These are phyloP conservation scores for Euphrasia confusa DNA, from an alignment of 257 asterid genomes.

Conservation along the genomic window DNA sequence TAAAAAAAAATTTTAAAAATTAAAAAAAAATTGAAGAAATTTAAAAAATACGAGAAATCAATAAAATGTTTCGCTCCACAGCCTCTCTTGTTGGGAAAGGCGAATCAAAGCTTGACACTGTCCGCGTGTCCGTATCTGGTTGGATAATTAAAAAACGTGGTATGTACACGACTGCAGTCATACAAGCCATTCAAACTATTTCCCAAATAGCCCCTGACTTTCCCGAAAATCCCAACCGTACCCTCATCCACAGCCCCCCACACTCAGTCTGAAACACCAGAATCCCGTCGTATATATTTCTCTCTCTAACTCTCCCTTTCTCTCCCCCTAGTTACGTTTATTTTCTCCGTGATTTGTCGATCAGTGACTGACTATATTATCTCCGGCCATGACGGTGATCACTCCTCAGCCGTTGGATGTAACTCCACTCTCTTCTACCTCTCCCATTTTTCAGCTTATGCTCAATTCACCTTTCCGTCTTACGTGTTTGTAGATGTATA, in stretches of 20 bases:
- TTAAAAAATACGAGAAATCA: background rate
- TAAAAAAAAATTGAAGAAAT: too few relatives aligned
- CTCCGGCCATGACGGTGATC: constrained; percentile 67
- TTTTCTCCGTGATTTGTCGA: constrained; percentile 37
- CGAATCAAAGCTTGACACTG: background rate
- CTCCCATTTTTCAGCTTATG: constrained; percentile 20
- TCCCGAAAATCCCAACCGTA: constrained; percentile 25
- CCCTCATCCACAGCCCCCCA: constrained; percentile 29
- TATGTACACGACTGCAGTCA: constrained; percentile 4
- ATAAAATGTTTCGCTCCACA: constrained; percentile 19
- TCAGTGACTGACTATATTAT: constrained; percentile 40
- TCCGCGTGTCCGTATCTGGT: background rate
- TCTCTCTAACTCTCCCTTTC: constrained; percentile 29
- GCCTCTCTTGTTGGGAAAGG: background rate
- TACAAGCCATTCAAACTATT: background rate
- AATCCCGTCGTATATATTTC: constrained; percentile 27
- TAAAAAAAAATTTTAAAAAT: too few relatives aligned
- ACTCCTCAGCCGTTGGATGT: constrained; percentile 85
- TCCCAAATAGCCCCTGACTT: constrained; percentile 19
- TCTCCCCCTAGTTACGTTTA: constrained; percentile 21
- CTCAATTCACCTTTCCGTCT: constrained; percentile 17
- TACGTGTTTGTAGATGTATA: constrained; percentile 20
- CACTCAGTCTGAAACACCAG: constrained; percentile 24
- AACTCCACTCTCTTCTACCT: constrained; percentile 27
- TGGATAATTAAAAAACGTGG: background rate